Base-by-base conservation (phyloP, 106 monocot genomes). In the Gastrodia elata region DNA sequence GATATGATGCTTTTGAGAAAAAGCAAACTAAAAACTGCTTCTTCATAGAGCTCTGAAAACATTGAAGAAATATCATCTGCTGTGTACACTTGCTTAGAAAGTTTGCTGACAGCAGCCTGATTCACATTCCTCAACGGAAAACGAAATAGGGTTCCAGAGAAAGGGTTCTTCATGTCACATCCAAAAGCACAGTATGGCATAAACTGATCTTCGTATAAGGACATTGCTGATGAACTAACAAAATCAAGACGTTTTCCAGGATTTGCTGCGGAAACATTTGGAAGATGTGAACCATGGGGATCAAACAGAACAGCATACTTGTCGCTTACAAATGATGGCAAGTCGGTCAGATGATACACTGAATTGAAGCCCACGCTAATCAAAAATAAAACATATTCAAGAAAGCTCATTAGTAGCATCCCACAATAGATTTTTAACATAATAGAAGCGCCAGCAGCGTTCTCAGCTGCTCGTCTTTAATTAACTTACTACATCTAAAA, bases 281-380 rank as follows among this genome's bases (percentile, higher is more conserved):
- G 97, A 80, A 97, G 90, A 71, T 85, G 91, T 70, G 84, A 79
- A 74, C 92, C 84, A 71, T 97, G 97, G 38, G 97, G 97, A 77
- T 97, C 97, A 83, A 97, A 97, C 41, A 93, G 18, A 65, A 97
- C 97, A 72, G 80, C 84, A 78, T 97, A 93, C 52, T 97, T 93
- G 72, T 77, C 81, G 70, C 97, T 97, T 42, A 97, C 97, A 67
- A 97, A 97, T 28, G 97, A 97, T 73, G 97, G 97, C 77, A 97
- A 83, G 73, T 97, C 97, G 36, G 97, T 93, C n/a, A 97, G 65
- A 83, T 97, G 97, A 77, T 97, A 97, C 64, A 97, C 90, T 28
- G 97, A 97, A 84, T 97, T 97, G 79, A 97, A 97, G 32, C 97
- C 97, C 35, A 97, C 97, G 81, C 93, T 97, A 65, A 3, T 76